Base-by-base conservation (phyloP, 371 early-diverging fungal species). In the Saksenaea vasiformis region DNA sequence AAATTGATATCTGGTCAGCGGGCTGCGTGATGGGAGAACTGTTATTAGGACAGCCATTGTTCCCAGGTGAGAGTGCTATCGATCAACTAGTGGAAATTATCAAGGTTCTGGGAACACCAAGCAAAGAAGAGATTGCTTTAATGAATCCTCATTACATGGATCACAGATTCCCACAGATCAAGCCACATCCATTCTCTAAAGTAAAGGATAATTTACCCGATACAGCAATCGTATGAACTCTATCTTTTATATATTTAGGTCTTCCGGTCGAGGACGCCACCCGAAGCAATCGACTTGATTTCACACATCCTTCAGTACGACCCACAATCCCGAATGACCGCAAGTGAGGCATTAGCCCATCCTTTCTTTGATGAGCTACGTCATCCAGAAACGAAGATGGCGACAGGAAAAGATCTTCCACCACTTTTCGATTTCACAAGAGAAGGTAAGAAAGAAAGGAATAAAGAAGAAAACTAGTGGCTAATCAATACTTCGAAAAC, bases 1-100 rank as follows among this genome's bases (percentile, higher is more conserved):
- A 85, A 54, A 95, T 97, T 63, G 68, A 99, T 77, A 89, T 98
- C 24, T 99, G 99, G 98, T 97, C 98, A 13, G 85, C 95, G 2
- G 99, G 96, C 31, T 98, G 98, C 70, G 98, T 99, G 28, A 94
- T 98, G 90, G 95, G 95, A 14, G 99, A 99, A 79, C 83, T 99
- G 63, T 88, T 97, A 83, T 83, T 94, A 44, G 92, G 95, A 28
- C 92, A 90, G 76, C 98, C 98, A 5, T 75, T 99, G 31, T 99
- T 98, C 87, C 94, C 97, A 8, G 99, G 99, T 24, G 97, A 98
- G 74, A 94, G 95, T 57, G 97, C 97, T 60, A 96, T 98, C 51
- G 99, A 99, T 76, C 99, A 99, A 77, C 83, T 99, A 36, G 97
- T 98, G 19, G 97, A 98, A 79, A 99, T 99, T 73, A 98, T 98